Evolutionary conservation across 805 yeast species (phyloP).

Genomic region (Grigorovia yakushimaensis): DNA sequence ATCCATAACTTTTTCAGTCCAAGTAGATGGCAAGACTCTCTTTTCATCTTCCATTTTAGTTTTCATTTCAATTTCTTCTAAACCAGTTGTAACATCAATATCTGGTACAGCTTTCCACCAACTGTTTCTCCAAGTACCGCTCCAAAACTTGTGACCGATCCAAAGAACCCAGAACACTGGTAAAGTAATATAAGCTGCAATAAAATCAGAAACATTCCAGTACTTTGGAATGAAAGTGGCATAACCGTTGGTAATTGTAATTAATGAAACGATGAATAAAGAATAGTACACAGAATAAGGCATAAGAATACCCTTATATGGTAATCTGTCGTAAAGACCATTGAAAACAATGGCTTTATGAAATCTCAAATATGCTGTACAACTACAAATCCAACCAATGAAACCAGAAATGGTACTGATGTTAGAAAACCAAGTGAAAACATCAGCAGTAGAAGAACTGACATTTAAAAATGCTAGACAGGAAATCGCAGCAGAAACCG

Average conservation of each 20-base stretch:
- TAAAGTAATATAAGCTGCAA: slow-evolving; percentile 64
- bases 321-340: slow-evolving; percentile 43
- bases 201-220: slow-evolving; percentile 47
- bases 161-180: slow-evolving; percentile 37
- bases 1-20: slow-evolving; percentile 15
- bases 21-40: slow-evolving; percentile 14
- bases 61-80: slow-evolving; percentile 50
- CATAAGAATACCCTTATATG: slow-evolving; percentile 47
- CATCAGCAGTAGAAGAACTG: slow-evolving; percentile 42
- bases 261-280: slow-evolving; percentile 38
- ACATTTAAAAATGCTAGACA: slow-evolving; percentile 46
- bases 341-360: slow-evolving; percentile 53
- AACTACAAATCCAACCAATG: slow-evolving; percentile 49
- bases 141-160: slow-evolving; percentile 46
- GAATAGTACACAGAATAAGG: slow-evolving; percentile 51
- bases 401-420: slow-evolving; percentile 60
- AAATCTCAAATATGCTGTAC: slow-evolving; percentile 49
- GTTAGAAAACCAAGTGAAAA: slow-evolving; percentile 57
- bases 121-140: slow-evolving; percentile 30
- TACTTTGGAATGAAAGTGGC: slow-evolving; percentile 44
- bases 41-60: slow-evolving; percentile 27
- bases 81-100: slow-evolving; percentile 51
- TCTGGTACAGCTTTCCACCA: slow-evolving; percentile 45
- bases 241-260: slow-evolving; percentile 65
- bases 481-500: slow-evolving; percentile 22